A percentile compares a stretch with the other conserved stretches of the same genome.
phyloP scores from a whole-genome alignment of 192 early-diverging fungal species.

The Backusella tarrabulga region DNA sequence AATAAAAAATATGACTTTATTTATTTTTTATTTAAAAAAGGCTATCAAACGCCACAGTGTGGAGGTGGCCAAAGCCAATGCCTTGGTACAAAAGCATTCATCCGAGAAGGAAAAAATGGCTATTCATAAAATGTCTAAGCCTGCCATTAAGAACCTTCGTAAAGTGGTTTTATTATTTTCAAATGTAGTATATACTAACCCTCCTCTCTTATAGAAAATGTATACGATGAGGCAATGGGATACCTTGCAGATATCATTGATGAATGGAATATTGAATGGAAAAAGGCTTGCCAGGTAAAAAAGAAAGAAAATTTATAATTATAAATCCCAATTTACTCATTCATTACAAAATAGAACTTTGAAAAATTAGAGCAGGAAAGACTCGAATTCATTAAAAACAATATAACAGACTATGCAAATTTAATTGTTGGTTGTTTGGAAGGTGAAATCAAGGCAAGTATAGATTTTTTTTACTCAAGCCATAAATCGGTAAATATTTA shows the following conservation, averaged over 20 bases:
- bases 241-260: not conserved
- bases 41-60: not conserved
- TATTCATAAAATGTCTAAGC: conserved; percentile 1
- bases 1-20: not conserved
- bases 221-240: conserved; percentile 9
- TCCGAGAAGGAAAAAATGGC: conserved; percentile 10
- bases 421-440: conserved; percentile 1
- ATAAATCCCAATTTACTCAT: not conserved
- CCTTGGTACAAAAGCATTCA: conserved; percentile 1
- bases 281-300: conserved; percentile 6
- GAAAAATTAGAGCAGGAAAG: conserved; percentile 14
- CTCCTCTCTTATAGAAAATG: not conserved
- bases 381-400: conserved; percentile 1
- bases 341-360: not conserved
- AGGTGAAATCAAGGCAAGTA: conserved; percentile 7
- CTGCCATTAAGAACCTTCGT: not conserved
- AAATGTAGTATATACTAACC: not conserved
- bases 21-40: not conserved
- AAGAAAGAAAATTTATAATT: not conserved
- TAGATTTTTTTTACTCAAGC: too few species aligned
- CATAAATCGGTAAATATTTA: not conserved
- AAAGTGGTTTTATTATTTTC: not conserved
- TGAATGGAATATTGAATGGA: conserved; percentile 17
- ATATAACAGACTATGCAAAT: conserved; percentile 4
- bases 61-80: conserved; percentile 2